Evolutionary conservation across 2,329 filamentous ascomycete genomes (phyloP).

Genomic region (Periglandula ipomoeae): DNA sequence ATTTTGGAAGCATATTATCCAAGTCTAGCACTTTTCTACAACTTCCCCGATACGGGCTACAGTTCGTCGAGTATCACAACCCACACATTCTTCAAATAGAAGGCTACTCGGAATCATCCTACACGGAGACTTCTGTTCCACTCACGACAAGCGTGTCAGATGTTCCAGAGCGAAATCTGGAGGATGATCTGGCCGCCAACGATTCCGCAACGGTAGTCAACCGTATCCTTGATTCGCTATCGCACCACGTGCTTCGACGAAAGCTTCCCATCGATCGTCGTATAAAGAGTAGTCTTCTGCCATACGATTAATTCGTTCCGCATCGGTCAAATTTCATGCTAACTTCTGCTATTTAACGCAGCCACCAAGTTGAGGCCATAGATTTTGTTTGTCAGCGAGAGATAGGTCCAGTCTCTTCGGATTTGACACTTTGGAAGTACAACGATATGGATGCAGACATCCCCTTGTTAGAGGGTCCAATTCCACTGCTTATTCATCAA

Average conservation of each 20-base stretch:
- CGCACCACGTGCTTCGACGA: background rate
- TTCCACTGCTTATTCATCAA: background rate
- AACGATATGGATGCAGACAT: constrained; percentile 1
- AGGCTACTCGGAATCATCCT: background rate
- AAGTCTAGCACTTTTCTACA: constrained; percentile 1
- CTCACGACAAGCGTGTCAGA: background rate
- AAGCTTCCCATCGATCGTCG: background rate
- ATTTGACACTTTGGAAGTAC: constrained; percentile 1
- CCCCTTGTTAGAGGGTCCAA: constrained; percentile 1
- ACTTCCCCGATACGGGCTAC: background rate
- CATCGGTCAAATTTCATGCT: background rate
- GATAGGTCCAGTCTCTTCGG: background rate
- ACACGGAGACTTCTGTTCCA: background rate
- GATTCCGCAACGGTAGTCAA: background rate
- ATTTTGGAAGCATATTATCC: background rate
- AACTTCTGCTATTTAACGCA: background rate
- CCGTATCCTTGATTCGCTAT: constrained; percentile 1
- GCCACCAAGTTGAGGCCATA: constrained; percentile 1
- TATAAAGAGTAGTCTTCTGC: background rate
- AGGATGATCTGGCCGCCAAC: background rate
- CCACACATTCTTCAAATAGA: constrained; percentile 4
- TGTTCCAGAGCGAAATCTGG: background rate
- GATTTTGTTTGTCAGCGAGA: constrained; percentile 2
- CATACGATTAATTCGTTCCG: background rate
- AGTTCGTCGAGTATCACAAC: background rate